These are phyloP conservation scores for Ogataea paraovalis DNA, from an alignment of 805 yeast species.

Conservation along the genomic window DNA sequence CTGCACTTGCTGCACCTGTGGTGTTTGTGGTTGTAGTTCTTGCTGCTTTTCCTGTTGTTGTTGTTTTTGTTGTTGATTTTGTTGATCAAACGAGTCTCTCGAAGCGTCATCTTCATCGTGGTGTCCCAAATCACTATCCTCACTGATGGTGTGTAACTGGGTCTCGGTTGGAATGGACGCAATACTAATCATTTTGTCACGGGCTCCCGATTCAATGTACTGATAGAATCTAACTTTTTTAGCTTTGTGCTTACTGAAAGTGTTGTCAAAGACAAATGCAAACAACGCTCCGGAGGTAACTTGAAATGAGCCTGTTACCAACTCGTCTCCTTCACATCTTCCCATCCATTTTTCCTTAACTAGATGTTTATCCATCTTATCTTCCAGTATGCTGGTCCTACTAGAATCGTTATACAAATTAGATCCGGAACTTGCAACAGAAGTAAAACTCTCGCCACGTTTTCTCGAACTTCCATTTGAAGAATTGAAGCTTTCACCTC, in stretches of 20 bases:
- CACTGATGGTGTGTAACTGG: slow-evolving; percentile 4
- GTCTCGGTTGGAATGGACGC: not conserved
- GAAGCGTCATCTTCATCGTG: not conserved
- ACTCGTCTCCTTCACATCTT: slow-evolving; percentile 54
- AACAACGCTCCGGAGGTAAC: slow-evolving; percentile 63
- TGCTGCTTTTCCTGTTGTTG: not conserved
- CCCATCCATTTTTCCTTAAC: slow-evolving; percentile 52
- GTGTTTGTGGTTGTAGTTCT: not conserved
- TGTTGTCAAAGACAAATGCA: slow-evolving; percentile 90
- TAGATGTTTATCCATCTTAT: slow-evolving; percentile 53
- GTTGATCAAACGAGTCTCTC: not conserved
- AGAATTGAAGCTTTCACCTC: not conserved
- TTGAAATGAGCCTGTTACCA: slow-evolving; percentile 58
- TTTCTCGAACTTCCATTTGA: not conserved
- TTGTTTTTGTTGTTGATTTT: not conserved
- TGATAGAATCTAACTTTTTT: slow-evolving; percentile 74
- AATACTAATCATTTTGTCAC: not conserved
- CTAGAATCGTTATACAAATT: slow-evolving; percentile 14
- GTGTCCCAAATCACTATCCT: slow-evolving; percentile 2
- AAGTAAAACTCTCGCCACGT: slow-evolving; percentile 21
- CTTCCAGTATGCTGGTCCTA: slow-evolving; percentile 36
- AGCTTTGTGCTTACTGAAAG: slow-evolving; percentile 79
- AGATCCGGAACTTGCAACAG: slow-evolving; percentile 38
- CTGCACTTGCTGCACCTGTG: not conserved
- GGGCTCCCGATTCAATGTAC: slow-evolving; percentile 23